phyloP scores from a whole-genome alignment of 345 rosid genomes.

The Rhodamnia argentea region DNA sequence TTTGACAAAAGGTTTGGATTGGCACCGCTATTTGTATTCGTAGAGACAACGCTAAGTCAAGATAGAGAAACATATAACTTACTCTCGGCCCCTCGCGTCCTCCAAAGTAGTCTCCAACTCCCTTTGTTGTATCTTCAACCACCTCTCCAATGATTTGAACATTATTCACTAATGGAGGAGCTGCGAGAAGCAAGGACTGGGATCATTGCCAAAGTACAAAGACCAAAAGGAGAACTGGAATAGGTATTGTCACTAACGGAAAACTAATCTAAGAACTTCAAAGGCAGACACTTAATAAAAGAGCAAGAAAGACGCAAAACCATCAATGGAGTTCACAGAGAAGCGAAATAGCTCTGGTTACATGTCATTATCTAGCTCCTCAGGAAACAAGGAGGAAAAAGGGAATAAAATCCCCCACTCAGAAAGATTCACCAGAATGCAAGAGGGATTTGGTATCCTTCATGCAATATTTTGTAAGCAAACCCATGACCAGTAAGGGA shows the following conservation, averaged over 20 bases:
- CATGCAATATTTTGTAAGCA: background rate
- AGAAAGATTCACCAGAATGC: background rate
- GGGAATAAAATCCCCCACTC: background rate
- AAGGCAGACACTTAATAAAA: background rate
- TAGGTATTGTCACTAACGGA: no score
- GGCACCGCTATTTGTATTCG: no score
- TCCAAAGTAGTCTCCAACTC: constrained; percentile 84
- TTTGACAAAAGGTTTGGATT: no score
- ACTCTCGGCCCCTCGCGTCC: constrained; percentile 89
- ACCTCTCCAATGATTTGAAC: no score
- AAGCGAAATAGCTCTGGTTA: background rate
- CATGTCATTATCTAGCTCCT: background rate
- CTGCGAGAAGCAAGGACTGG: no score
- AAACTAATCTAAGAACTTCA: no score
- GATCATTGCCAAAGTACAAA: background rate
- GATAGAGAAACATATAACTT: background rate
- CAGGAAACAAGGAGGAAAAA: background rate
- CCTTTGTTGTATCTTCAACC: constrained; percentile 30
- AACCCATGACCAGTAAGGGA: constrained; percentile 72
- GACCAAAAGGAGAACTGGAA: no score
- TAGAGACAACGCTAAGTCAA: no score
- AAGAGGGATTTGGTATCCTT: background rate
- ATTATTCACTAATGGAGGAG: no score
- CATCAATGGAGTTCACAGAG: background rate
- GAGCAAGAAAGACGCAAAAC: background rate